These are phyloP conservation scores for Colletotrichum sansevieriae DNA, from an alignment of 2,329 filamentous ascomycete genomes.

Conservation along the genomic window DNA sequence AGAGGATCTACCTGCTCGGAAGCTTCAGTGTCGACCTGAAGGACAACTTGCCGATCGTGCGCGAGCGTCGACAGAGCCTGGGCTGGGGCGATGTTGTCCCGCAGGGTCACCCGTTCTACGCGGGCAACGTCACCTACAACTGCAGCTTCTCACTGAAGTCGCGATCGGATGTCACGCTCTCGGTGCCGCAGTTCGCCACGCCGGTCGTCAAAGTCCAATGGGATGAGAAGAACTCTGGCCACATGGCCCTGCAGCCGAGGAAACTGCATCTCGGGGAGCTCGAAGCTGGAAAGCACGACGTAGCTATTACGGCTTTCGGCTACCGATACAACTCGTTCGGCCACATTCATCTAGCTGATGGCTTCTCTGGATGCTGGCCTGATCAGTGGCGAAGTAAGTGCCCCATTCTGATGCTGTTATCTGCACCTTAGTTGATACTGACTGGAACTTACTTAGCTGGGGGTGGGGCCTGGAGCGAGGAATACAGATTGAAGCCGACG, in stretches of 20 bases:
- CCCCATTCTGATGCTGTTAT: fast-evolving
- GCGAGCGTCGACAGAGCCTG: constrained; percentile 23
- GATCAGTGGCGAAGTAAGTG: constrained; percentile 28
- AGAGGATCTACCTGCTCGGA: constrained; percentile 49
- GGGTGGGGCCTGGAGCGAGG: constrained; percentile 14
- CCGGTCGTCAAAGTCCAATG: constrained; percentile 33
- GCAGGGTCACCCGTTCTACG: constrained; percentile 46
- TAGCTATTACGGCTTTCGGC: constrained; percentile 30
- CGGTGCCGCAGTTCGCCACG: constrained; percentile 27
- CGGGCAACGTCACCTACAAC: constrained; percentile 45
- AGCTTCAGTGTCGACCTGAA: constrained; percentile 45
- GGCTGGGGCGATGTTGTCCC: constrained; percentile 46
- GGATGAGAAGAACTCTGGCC: constrained; percentile 6
- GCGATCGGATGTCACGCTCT: constrained; percentile 17
- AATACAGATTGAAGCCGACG: constrained; percentile 21
- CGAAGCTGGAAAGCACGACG: constrained; percentile 13
- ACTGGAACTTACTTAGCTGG: neutral
- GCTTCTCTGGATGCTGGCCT: constrained; percentile 16
- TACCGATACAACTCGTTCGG: constrained; percentile 35
- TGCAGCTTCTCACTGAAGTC: constrained; percentile 25
- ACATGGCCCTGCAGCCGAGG: constrained; percentile 31
- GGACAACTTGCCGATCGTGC: constrained; percentile 23
- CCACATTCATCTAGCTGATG: constrained; percentile 22
- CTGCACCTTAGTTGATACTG: neutral
- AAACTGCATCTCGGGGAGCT: neutral